Evolutionary conservation across 2,329 filamentous ascomycete genomes (phyloP).

Genomic region (Phaeosphaeriaceae sp.): DNA sequence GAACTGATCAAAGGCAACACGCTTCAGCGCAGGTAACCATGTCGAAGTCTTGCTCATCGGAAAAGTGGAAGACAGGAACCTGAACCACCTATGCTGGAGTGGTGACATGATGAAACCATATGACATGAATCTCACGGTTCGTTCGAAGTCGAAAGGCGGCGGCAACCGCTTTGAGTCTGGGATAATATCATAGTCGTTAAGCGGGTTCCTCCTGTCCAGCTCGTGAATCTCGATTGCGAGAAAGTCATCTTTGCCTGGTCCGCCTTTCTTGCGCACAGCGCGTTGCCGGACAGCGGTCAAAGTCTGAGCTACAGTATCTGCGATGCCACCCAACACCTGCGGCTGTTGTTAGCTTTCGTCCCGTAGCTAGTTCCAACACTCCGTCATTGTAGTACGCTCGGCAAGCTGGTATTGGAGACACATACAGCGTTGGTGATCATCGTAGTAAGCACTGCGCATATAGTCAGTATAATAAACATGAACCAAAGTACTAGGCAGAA

Average conservation of each 20-base stretch:
- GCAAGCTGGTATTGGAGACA: slow-evolving; percentile 5
- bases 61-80: slow-evolving; percentile 80
- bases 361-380: not conserved
- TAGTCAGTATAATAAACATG: slow-evolving; percentile 17
- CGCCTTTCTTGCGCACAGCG: slow-evolving; percentile 70
- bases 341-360: slow-evolving; percentile 9
- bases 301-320: slow-evolving; percentile 93
- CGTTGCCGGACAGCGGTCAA: slow-evolving; percentile 82
- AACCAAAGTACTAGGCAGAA: not conserved
- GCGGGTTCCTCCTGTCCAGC: slow-evolving; percentile 79
- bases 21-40: slow-evolving; percentile 81
- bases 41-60: slow-evolving; percentile 76
- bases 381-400: not conserved
- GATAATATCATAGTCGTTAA: slow-evolving; percentile 69
- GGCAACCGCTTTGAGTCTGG: slow-evolving; percentile 67
- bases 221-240: slow-evolving; percentile 89
- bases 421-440: slow-evolving; percentile 96
- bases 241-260: slow-evolving; percentile 69
- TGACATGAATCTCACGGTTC: slow-evolving; percentile 92
- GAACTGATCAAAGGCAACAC: slow-evolving; percentile 90
- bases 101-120: slow-evolving; percentile 98
- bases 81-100: slow-evolving; percentile 94
- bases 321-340: slow-evolving; percentile 81
- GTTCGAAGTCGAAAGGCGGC: slow-evolving; percentile 93
- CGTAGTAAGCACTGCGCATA: slow-evolving; percentile 79